A percentile compares a stretch with the other conserved stretches of the same genome.
Evolutionary conservation across 306 rosid genomes (phyloP).

Genomic region (Oxytropis ochrocephala): DNA sequence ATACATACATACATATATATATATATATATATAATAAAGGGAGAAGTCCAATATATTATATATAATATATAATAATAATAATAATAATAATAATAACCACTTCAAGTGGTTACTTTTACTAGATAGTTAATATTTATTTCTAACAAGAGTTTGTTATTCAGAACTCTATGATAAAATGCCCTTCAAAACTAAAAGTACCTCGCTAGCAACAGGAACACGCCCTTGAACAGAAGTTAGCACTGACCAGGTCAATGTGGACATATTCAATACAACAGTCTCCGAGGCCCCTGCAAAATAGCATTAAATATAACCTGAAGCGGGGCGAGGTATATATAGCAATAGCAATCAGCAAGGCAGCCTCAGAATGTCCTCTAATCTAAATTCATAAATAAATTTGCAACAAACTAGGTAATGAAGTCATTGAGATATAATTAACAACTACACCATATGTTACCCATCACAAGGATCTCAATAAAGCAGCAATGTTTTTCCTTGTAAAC

Average conservation of each 20-base stretch:
- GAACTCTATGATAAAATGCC: neutral
- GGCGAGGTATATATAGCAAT: neutral
- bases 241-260: conserved; percentile 87
- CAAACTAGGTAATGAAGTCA: neutral
- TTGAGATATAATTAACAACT: neutral
- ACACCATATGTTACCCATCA: neutral
- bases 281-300: conserved; percentile 62
- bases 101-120: conserved; percentile 3
- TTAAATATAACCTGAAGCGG: conserved; percentile 2
- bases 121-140: neutral
- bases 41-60: neutral
- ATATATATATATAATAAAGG: neutral
- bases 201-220: conserved; percentile 88
- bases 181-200: conserved; percentile 39
- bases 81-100: neutral
- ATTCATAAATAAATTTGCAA: neutral
- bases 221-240: conserved; percentile 85
- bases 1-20: neutral
- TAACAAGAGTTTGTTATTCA: neutral
- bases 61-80: too few species aligned
- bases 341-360: neutral
- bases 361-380: conserved; percentile 2
- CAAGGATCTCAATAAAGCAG: neutral
- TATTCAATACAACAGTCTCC: conserved; percentile 74
- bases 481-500: neutral